A percentile compares a stretch with the other conserved stretches of the same genome.
Conservation (phyloP, 2,329 filamentous ascomycete species). For the Ophiostoma perfectum region DNA sequence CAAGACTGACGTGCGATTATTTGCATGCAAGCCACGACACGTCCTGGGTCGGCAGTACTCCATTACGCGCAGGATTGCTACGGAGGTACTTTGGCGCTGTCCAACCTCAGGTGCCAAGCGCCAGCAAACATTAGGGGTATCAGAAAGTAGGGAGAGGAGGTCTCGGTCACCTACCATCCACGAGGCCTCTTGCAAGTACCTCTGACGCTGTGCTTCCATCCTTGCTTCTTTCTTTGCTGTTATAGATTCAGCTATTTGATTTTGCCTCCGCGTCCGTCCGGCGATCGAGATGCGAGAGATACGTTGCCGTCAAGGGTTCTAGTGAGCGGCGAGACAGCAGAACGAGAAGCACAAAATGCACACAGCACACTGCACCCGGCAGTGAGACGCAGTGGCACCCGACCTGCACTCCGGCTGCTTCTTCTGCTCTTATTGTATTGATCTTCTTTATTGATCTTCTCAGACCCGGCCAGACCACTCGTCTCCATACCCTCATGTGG, state of each 20-base stretch:
- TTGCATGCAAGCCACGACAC: too few relatives aligned
- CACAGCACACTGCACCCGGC: not conserved
- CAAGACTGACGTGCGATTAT: too few relatives aligned
- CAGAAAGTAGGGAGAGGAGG: not conserved
- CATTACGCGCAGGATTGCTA: too few relatives aligned
- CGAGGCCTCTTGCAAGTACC: not conserved
- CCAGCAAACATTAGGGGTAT: slow-evolving; percentile 4
- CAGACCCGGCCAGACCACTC: too few relatives aligned
- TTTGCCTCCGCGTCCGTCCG: not conserved
- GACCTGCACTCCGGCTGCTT: not conserved
- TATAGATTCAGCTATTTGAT: not conserved
- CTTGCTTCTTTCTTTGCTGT: too few relatives aligned
- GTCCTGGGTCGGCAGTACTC: too few relatives aligned
- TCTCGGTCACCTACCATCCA: too few relatives aligned
- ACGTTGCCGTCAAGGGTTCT: not conserved
- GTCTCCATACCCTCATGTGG: too few relatives aligned
- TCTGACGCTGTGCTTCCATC: not conserved
- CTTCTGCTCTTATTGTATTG: not conserved
- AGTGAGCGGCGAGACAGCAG: not conserved
- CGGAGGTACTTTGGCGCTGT: not conserved
- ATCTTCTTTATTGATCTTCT: not conserved
- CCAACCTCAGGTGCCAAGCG: not conserved
- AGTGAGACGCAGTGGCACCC: slow-evolving; percentile 6
- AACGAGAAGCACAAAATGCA: not conserved
- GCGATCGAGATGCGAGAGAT: not conserved